Evolutionary conservation across 345 rosid genomes (phyloP), one percentile per base, ranked within the genome.

Genomic region (Eucalyptus dawsonii): DNA sequence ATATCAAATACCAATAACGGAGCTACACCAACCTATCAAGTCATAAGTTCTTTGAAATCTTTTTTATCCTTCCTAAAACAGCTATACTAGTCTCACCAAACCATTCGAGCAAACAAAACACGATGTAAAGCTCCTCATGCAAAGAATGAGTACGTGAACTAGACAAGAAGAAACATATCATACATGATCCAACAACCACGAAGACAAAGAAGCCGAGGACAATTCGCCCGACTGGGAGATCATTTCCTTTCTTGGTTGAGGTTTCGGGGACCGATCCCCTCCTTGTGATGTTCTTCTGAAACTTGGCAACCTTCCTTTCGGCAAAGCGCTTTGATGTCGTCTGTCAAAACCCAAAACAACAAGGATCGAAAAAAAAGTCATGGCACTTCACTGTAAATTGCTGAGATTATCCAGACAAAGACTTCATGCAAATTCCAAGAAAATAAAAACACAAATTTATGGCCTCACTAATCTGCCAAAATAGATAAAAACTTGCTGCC

Each of bases 151-250:
- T 14, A 11, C 2, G 50, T 15, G 81, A 42, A 65, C 12, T 60
- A 7, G 37, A 31, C 13, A 24, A 86, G 34, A 40, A 42, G n/a
- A 50, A 37, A 60, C n/a, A 62, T 44, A 49, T 58, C 91, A 80
- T 93, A 92, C 94, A 91, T 67, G 93, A 92, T 47, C 94, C 94
- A 25, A 93, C 58, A 16, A 91, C 93, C 29, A 93, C 93, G 47
- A 92, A 93, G 89, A 92, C 80, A 40, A 92, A 86, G 90, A 93
- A 88, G 17, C 93, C 93, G 37, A 93, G 93, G 50, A 92, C 21
- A 87, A 93, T 89, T 5, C 90, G 91, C 22, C 93, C 93, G 51
- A 93, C 88, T 3, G 94, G 92, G 87, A 88, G 87, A 87, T 93
- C 91, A 85, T 69, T 67, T 80, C 92, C 92, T 87, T 93, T 92